These are phyloP conservation scores for Colletotrichum sp. DNA, from an alignment of 2,329 filamentous ascomycete species.

Conservation along the genomic window DNA sequence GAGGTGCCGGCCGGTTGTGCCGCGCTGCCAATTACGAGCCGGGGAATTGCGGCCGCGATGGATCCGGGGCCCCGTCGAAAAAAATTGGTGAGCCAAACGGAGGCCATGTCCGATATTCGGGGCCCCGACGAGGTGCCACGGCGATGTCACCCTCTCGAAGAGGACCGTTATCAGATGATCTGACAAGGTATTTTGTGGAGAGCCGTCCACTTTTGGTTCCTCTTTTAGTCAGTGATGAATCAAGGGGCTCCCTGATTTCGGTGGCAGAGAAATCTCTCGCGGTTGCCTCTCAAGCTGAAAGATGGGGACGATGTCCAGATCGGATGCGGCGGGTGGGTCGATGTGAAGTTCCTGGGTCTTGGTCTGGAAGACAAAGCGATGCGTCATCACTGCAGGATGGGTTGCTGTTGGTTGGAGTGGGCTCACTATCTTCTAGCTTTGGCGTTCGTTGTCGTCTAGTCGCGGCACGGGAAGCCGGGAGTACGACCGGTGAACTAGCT, in stretches of 20 bases:
- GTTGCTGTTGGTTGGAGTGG: neutral
- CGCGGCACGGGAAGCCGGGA: neutral
- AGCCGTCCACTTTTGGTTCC: neutral
- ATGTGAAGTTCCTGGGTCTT: too few relatives aligned
- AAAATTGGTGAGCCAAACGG: neutral
- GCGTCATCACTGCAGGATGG: neutral
- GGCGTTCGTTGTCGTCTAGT: neutral
- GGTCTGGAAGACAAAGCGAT: neutral
- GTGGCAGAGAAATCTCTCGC: neutral
- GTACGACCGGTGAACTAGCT: neutral
- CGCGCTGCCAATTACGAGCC: neutral
- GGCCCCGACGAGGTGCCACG: neutral
- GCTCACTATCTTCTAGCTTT: neutral
- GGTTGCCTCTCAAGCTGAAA: neutral
- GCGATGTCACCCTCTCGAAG: neutral
- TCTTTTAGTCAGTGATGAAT: neutral
- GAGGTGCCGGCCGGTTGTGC: neutral
- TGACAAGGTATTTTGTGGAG: constrained; percentile 8
- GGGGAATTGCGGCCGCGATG: neutral
- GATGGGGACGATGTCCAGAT: neutral
- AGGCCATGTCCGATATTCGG: neutral
- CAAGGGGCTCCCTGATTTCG: neutral
- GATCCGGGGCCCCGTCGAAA: neutral
- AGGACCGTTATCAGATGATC: constrained; percentile 17
- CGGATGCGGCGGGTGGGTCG: neutral